These are phyloP conservation scores for Eucalyptus regnans DNA, from an alignment of 345 rosid genomes.

Conservation along the genomic window DNA sequence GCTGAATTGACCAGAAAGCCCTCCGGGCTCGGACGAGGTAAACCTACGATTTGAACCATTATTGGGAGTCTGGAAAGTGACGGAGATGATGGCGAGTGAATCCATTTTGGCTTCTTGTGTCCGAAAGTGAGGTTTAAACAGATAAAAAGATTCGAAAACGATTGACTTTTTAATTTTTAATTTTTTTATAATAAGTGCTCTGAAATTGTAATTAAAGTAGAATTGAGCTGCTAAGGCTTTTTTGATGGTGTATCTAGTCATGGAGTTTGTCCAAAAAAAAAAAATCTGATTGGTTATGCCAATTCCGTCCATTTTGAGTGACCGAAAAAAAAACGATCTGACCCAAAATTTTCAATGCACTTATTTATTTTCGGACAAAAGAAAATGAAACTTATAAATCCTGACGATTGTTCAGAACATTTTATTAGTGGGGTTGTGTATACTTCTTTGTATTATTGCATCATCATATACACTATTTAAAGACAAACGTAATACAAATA, in stretches of 20 bases:
- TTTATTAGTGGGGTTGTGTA: accelerated
- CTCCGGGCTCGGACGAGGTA: neutral
- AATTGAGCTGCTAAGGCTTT: neutral
- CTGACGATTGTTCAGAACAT: accelerated
- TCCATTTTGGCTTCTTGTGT: neutral
- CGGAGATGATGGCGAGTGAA: neutral
- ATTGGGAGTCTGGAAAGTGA: neutral
- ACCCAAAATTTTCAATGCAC: accelerated
- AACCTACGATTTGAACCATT: neutral
- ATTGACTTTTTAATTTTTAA: neutral
- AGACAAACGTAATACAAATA: neutral
- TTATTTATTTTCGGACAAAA: neutral
- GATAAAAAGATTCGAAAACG: neutral
- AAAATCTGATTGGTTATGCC: accelerated
- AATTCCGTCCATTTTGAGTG: neutral
- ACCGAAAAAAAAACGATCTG: accelerated
- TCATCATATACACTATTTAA: too few relatives aligned
- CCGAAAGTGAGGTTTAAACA: neutral
- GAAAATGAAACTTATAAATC: neutral
- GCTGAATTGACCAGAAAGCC: neutral
- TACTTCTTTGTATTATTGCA: neutral
- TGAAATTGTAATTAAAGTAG: neutral
- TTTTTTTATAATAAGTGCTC: neutral
- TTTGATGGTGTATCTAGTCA: neutral
- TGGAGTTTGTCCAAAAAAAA: neutral